Evolutionary conservation across 2,329 filamentous ascomycete genomes (phyloP).

Genomic region (Erysiphe pulchra): DNA sequence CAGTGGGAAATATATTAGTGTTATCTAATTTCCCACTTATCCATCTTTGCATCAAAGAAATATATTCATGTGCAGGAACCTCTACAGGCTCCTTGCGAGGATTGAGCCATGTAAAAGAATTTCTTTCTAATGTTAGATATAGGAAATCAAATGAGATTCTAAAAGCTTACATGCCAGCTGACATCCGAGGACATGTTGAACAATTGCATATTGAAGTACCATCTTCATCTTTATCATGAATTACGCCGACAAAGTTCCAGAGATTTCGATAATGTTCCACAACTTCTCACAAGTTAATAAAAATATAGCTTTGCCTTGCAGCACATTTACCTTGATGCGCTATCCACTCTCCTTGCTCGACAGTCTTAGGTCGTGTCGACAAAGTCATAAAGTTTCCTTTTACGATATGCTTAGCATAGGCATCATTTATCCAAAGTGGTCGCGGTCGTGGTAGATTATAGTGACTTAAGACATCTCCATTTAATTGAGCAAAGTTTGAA

Average conservation of each 20-base stretch:
- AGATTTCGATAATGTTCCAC: slow-evolving; percentile 81
- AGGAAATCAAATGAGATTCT: neutral
- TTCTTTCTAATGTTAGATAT: slow-evolving; percentile 20
- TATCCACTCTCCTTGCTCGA: slow-evolving; percentile 87
- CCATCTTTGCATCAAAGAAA: slow-evolving; percentile 90
- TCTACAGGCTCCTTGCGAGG: slow-evolving; percentile 68
- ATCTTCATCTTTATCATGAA: slow-evolving; percentile 64
- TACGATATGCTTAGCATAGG: slow-evolving; percentile 65
- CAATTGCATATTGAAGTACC: slow-evolving; percentile 62
- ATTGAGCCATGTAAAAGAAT: slow-evolving; percentile 93
- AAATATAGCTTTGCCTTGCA: neutral
- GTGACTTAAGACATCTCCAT: slow-evolving; percentile 25
- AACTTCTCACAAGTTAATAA: slow-evolving; percentile 23
- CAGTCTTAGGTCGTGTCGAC: slow-evolving; percentile 74
- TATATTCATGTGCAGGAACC: slow-evolving; percentile 79
- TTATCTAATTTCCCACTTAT: slow-evolving; percentile 91
- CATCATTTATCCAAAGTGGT: slow-evolving; percentile 50
- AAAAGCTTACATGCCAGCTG: slow-evolving; percentile 58
- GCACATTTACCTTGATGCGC: slow-evolving; percentile 57
- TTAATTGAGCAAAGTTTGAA: slow-evolving; percentile 11
- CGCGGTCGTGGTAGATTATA: slow-evolving; percentile 40
- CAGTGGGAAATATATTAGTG: slow-evolving; percentile 69
- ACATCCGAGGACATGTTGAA: slow-evolving; percentile 70
- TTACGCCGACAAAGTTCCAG: slow-evolving; percentile 68
- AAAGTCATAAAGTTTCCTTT: slow-evolving; percentile 96